phyloP scores from a whole-genome alignment of 495 filamentous ascomycete genomes.

The Endocarpon pusillum region DNA sequence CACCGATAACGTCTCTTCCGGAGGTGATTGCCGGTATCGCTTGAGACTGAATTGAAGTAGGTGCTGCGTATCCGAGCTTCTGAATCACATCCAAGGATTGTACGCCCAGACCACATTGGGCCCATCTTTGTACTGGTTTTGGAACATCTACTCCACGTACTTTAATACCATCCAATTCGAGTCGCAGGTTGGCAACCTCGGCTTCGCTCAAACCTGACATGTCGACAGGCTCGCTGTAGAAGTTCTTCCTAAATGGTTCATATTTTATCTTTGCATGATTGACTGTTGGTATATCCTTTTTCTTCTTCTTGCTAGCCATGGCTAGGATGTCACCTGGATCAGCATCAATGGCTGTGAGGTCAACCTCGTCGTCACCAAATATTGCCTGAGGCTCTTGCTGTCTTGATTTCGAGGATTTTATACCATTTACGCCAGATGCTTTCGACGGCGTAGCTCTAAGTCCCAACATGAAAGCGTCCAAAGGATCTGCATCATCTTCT shows the following conservation, averaged over 20 bases:
- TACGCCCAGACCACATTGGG: slow-evolving; percentile 76
- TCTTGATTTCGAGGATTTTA: slow-evolving; percentile 29
- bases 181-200: slow-evolving; percentile 61
- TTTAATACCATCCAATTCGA: slow-evolving; percentile 91
- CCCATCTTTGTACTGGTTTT: slow-evolving; percentile 91
- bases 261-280: slow-evolving; percentile 76
- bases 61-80: slow-evolving; percentile 66
- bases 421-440: slow-evolving; percentile 19
- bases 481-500: slow-evolving; percentile 71
- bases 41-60: slow-evolving; percentile 88
- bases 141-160: slow-evolving; percentile 72
- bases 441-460: slow-evolving; percentile 39
- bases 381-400: slow-evolving; percentile 61
- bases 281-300: slow-evolving; percentile 79
- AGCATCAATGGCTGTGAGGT: slow-evolving; percentile 51
- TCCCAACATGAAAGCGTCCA: slow-evolving; percentile 90
- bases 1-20: slow-evolving; percentile 86
- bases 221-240: slow-evolving; percentile 83
- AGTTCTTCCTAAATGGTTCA: slow-evolving; percentile 75
- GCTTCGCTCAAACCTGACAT: slow-evolving; percentile 70
- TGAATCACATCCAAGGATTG: slow-evolving; percentile 81
- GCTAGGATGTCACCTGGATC: slow-evolving; percentile 74
- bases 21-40: slow-evolving; percentile 93
- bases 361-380: slow-evolving; percentile 67
- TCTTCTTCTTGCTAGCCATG: slow-evolving; percentile 83